Evolutionary conservation across 441 rosid species (phyloP), one percentile per base, ranked within the genome.

Genomic region (Populus hybrid): DNA sequence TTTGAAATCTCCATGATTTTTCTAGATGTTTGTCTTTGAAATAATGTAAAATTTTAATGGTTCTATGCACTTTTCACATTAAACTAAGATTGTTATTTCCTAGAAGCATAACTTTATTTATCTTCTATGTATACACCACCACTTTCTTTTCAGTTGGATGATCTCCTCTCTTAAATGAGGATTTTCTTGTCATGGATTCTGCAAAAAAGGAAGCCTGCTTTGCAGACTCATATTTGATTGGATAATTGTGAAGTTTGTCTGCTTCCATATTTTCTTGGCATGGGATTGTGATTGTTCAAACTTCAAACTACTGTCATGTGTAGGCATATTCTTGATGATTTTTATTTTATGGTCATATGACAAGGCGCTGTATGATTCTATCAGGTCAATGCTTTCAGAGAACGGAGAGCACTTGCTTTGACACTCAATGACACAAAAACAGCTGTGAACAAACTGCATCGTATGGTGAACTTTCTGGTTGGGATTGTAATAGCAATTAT

Each of bases 381-480:
- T 73, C 83, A 94, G 98, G 93, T 94, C 33, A 89, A 90, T 87
- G 92, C 92, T 69, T 94, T 90, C 69, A 89, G 97, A 83, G 97
- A 93, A 74, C 73, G 97, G 74, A 90, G 87, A 84, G 98, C 98
- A 18, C 95, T 94, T 38, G 92, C 96, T 11, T 76, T 94, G 82
- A 94, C 97, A 7, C 82, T 94, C 8, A 91, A 93, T 24, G 98
- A 94, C 75, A 93, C 98, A 3, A 94, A 93, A 83, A 94, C 98
- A 14, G 98, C 95, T 1, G 96, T 94, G 67, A 87, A 88, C 83
- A 93, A 87, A 78, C 92, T 94, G 74, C 95, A 89, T 74, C 88
- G 78, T 0, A 83, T 94, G 83, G 89, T 90, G 23, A 89, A 88
- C 53, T 26, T 76, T 71, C 29, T 92, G 23, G 91, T 85, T 8